Percentiles rank a stretch among this genome's conserved stretches.
phyloP scores from a whole-genome alignment of 306 rosid species.

The Fragaria iinumae region DNA sequence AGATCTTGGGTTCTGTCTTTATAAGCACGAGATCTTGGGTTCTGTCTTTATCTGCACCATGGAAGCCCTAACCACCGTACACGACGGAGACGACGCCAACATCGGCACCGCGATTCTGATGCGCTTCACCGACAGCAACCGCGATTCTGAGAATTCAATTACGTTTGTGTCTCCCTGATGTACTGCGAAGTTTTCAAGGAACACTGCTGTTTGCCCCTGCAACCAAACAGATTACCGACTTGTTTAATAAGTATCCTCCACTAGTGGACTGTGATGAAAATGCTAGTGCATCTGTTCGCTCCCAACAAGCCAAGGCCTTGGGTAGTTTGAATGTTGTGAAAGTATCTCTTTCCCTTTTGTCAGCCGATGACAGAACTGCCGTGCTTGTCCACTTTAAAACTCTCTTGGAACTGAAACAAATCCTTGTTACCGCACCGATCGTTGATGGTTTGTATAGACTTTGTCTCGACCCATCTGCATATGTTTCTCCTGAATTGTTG shows the following conservation, averaged over 20 bases:
- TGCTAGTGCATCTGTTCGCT: neutral
- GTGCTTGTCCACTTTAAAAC: conserved; percentile 38
- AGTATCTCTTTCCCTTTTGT: neutral
- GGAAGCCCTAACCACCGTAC: neutral
- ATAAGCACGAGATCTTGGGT: no score
- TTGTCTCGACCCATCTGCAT: conserved; percentile 45
- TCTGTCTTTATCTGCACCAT: no score
- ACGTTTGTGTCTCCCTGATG: neutral
- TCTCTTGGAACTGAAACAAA: conserved; percentile 65
- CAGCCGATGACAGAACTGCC: neutral
- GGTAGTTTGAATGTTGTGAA: neutral
- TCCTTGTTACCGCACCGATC: conserved; percentile 61
- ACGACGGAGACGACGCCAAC: neutral
- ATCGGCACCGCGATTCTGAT: neutral
- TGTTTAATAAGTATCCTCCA: neutral
- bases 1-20: no score
- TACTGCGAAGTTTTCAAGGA: neutral
- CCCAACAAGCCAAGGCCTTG: neutral
- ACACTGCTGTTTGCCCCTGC: neutral
- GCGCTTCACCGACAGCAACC: neutral
- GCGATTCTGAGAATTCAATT: no score
- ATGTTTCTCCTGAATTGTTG: conserved; percentile 53
- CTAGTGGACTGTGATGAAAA: neutral
- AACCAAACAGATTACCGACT: neutral
- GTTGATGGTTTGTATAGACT: conserved; percentile 62